Conservation (phyloP, 176 grass and related monocot genomes). For the Avena insularis region DNA sequence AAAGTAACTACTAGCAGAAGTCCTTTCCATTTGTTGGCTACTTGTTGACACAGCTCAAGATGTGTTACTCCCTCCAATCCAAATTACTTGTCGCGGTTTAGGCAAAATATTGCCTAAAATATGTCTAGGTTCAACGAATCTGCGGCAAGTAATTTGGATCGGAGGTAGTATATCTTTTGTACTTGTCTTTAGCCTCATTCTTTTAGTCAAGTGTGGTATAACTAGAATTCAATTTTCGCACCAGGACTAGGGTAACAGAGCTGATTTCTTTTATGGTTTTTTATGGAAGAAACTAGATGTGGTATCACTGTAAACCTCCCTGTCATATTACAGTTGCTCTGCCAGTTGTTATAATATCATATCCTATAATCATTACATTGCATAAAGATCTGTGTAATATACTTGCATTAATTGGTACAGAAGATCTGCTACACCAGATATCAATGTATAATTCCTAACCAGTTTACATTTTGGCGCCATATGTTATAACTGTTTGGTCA, state of each 20-base stretch:
- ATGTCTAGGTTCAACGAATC: too few relatives aligned
- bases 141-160: too few relatives aligned
- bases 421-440: slow-evolving; percentile 15
- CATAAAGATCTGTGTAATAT: slow-evolving; percentile 8
- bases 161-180: neutral
- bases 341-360: neutral
- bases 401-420: neutral
- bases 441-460: slow-evolving; percentile 14
- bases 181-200: neutral
- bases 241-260: neutral
- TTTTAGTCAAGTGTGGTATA: neutral
- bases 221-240: neutral
- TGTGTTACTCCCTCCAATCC: neutral
- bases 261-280: slow-evolving; percentile 12
- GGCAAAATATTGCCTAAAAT: too few relatives aligned
- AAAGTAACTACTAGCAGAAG: neutral
- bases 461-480: neutral
- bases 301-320: neutral
- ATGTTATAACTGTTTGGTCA: neutral
- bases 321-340: neutral
- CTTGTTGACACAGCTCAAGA: neutral
- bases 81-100: too few relatives aligned
- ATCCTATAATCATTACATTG: neutral
- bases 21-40: neutral
- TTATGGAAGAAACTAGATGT: neutral